Conservation (phyloP, 176 grass and related monocot genomes). For the Coix lacrymajobi region DNA sequence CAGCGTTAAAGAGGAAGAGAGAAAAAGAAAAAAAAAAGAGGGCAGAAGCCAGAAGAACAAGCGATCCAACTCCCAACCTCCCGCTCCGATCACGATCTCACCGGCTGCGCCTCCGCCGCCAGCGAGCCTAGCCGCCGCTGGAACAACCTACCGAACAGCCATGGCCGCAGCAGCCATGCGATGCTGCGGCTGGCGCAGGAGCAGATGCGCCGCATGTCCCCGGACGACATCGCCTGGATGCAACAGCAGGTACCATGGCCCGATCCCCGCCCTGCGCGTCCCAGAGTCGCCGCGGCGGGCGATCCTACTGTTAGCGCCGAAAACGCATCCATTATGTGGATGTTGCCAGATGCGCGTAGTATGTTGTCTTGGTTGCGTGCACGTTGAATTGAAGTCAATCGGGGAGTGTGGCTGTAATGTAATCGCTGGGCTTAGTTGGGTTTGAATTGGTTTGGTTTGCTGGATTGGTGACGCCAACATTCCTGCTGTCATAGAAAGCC, state of each 20-base stretch:
- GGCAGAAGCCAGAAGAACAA: background rate
- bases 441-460: background rate
- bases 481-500: background rate
- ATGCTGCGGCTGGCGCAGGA: slow-evolving; percentile 90
- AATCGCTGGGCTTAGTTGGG: background rate
- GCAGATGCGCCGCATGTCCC: slow-evolving; percentile 95
- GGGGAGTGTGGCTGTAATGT: background rate
- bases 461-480: slow-evolving; percentile 9
- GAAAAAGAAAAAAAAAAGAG: background rate
- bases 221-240: slow-evolving; percentile 81
- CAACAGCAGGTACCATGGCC: slow-evolving; percentile 76
- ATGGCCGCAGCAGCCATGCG: too few relatives aligned
- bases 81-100: background rate
- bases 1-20: background rate
- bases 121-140: too few relatives aligned
- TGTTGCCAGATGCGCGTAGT: too few relatives aligned
- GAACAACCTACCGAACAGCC: too few relatives aligned
- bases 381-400: background rate
- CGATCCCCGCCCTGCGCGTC: background rate
- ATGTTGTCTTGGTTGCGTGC: too few relatives aligned
- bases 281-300: background rate
- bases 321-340: background rate
- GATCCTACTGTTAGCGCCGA: too few relatives aligned
- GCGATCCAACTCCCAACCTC: background rate
- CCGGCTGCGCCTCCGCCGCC: background rate